phyloP scores from a whole-genome alignment of 768 basidiomycete genomes.

The Pleurotus giganteus region DNA sequence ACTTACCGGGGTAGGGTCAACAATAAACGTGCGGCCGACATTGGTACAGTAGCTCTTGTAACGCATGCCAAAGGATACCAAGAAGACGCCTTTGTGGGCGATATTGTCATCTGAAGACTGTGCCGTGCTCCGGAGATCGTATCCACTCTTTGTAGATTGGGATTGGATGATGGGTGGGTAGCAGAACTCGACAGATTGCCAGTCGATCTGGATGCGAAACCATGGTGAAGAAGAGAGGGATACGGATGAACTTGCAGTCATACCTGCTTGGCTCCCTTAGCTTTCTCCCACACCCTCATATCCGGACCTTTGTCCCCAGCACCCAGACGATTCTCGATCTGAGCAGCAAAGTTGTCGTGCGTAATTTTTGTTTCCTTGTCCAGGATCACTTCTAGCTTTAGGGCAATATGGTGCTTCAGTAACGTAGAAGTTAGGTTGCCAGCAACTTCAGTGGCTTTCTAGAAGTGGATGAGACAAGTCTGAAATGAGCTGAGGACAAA shows the following conservation, averaged over 20 bases:
- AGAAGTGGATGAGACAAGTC: conserved; percentile 14
- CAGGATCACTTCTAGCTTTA: conserved; percentile 86
- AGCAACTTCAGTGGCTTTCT: conserved; percentile 81
- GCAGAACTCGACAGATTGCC: conserved; percentile 87
- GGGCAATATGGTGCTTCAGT: conserved; percentile 80
- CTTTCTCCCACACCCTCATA: conserved; percentile 89
- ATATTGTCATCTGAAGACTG: conserved; percentile 83
- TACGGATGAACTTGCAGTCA: conserved; percentile 25
- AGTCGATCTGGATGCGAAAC: conserved; percentile 67
- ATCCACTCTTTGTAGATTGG: conserved; percentile 75
- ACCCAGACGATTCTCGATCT: conserved; percentile 87
- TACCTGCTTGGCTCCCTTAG: conserved; percentile 71
- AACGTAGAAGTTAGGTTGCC: conserved; percentile 82
- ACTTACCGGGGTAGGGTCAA: conserved; percentile 83
- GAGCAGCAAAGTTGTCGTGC: conserved; percentile 80
- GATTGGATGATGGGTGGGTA: conserved; percentile 97
- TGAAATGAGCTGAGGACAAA: background rate
- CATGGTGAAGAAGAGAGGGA: conserved; percentile 1
- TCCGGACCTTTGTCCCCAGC: conserved; percentile 88
- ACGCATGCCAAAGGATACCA: conserved; percentile 84
- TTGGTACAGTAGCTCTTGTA: conserved; percentile 94
- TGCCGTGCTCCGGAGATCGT: conserved; percentile 85
- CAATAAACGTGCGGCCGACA: conserved; percentile 91
- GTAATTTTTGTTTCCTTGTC: conserved; percentile 90
- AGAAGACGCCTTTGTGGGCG: conserved; percentile 83